Percentiles rank a stretch among this genome's conserved stretches.
Conservation (phyloP, 768 basidiomycete genomes). For the Agaricus sinodeliciosus region DNA sequence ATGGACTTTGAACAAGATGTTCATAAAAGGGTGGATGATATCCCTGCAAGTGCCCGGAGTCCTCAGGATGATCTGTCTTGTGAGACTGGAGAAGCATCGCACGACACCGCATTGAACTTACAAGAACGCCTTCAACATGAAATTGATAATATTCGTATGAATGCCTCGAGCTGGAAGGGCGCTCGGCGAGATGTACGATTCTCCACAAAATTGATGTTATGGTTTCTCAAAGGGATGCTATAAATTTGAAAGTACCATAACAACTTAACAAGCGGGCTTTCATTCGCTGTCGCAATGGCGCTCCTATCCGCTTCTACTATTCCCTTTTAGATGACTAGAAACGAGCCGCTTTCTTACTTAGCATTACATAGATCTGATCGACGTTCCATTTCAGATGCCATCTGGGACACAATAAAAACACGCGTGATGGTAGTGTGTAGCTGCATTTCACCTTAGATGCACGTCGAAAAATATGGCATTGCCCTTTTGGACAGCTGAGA, state of each 20-base stretch:
- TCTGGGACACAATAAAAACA: no score
- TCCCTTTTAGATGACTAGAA: no score
- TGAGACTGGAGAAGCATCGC: slow-evolving; percentile 12
- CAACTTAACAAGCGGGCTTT: no score
- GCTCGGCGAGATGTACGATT: slow-evolving; percentile 49
- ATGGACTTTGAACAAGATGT: slow-evolving; percentile 12
- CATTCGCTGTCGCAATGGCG: no score
- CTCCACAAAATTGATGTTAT: slow-evolving; percentile 58
- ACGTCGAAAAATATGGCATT: no score
- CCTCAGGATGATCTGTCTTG: not conserved
- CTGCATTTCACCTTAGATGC: no score
- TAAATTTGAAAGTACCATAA: slow-evolving; percentile 19
- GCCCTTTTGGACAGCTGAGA: no score
- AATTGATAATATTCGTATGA: slow-evolving; percentile 39
- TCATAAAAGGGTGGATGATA: not conserved
- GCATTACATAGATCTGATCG: no score
- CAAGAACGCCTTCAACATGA: slow-evolving; percentile 47
- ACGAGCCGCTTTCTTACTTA: no score
- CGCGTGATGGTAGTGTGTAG: no score
- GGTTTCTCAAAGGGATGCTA: slow-evolving; percentile 64
- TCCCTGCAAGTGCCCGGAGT: not conserved
- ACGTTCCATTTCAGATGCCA: no score
- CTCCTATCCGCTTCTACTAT: no score
- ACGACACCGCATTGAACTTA: slow-evolving; percentile 18
- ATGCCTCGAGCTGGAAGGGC: slow-evolving; percentile 56